Evolutionary conservation across 306 rosid species (phyloP), one percentile per base, ranked within the genome.

Genomic region (Inga oerstediana): DNA sequence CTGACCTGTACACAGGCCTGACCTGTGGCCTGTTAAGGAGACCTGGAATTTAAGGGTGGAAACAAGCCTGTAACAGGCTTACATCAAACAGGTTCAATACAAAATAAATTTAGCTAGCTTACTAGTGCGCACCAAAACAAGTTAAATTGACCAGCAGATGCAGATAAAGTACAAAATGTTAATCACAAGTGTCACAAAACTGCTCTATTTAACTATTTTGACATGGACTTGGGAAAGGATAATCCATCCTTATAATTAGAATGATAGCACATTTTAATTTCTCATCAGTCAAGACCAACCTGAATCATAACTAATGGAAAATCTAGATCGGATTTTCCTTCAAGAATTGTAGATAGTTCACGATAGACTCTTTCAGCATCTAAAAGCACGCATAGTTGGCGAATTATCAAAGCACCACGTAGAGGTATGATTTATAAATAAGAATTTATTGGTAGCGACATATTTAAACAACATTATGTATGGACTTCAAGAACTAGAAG

Each of bases 361-460:
- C 97, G 89, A 84, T 97, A 97, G 79, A 97, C 97, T 87, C 97
- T 88, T 87, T 97, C 98, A 75, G 98, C 98, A 86, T 94, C 84
- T 85, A 97, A 86, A 83, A 92, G 99, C 82, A 94, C 99, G 89
- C 99, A 92, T 59, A 97, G 97, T 37, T 95, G 91, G 64, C 97
- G 97, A 79, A 97, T 91, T 84, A 97, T 94, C 88, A 97, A 87
- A 71, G 98, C 98, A 83, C 99, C 99, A 64, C 97, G 99, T 97
- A 74, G 72, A 78, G 79, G 46, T 46, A 76, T 11, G 61, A 45
- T 79, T 15, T 56, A 65, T 37, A 72, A 44, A 75, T 37, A 69
- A 80, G 87, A 76, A 51, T 37, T 54, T 67, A 79, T 79, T 32
- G 37, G 76, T 52, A 74, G 70, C 3, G 46, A n/a, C n/a, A 83